Evolutionary conservation across 257 asterid genomes (phyloP).

Genomic region (Rubia yunnanensis): DNA sequence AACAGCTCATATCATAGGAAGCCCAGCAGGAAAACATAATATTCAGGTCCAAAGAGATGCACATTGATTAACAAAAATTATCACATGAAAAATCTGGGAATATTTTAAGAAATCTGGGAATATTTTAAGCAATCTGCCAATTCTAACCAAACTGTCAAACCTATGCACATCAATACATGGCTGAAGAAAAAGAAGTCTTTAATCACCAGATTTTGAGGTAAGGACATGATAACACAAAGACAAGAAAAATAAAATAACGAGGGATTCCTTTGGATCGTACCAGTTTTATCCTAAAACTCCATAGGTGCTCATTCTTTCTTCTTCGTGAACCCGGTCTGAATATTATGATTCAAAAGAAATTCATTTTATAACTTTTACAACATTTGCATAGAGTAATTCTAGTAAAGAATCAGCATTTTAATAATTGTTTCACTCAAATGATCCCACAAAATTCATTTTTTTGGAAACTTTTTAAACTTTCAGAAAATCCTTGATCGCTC

Average conservation of each 20-base stretch:
- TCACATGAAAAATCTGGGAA: background rate
- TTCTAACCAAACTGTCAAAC: background rate
- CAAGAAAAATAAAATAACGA: background rate
- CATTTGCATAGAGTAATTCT: background rate
- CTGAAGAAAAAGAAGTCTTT: background rate
- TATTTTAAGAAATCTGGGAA: background rate
- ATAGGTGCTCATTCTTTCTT: background rate
- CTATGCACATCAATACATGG: background rate
- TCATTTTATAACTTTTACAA: background rate
- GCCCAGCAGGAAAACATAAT: background rate
- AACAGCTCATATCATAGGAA: too few relatives aligned
- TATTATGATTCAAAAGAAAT: background rate
- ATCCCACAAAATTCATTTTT: background rate
- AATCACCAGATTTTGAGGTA: background rate
- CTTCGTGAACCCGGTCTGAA: background rate
- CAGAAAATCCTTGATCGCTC: background rate
- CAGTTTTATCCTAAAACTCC: background rate
- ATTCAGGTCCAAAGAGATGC: background rate
- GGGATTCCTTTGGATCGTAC: background rate
- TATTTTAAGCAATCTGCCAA: background rate
- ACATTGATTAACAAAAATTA: background rate
- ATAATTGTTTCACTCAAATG: background rate
- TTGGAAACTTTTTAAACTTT: background rate
- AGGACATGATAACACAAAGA: background rate
- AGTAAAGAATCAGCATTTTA: background rate